Base-by-base conservation (phyloP, 306 rosid genomes). In the Bauhinia variegata region DNA sequence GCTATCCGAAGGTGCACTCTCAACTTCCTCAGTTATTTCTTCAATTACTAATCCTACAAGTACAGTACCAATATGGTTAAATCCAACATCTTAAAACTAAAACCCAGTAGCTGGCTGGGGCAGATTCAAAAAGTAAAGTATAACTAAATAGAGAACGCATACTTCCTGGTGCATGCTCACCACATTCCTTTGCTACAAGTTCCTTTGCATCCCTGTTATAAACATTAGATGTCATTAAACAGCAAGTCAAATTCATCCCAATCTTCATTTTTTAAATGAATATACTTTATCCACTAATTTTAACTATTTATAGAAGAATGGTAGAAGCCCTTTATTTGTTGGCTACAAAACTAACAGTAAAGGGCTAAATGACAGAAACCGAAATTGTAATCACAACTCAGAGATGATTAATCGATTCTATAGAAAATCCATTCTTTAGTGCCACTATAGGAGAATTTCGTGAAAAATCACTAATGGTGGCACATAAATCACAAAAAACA, bases 21-120 rank as follows among this genome's bases (percentile, higher is more conserved):
- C 87, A 9, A 38, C 84, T 73, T 85, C 96, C 76, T 89, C 97
- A 70, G 85, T 87, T 76, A 93, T 86, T 78, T 93, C 97, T 78
- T 93, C 98, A 65, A 89, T 89, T 55, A 84, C 82, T 73, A 89
- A 43, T 72, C 86, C 98, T 89, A 65, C 54, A 74, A 33, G 18
- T 62, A 54, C 37, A 67, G 38, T 52, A 55, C 32, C 28, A 67
- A 67, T 1, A 71, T 55, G 4, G 51, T 42, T 49, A 62, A 51
- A 38, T 39, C 6, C 39, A 53, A 36, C 23, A 76, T 15, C 49
- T 47, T 57, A 54, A 16, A 69, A 69, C 78, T 44, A 60, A 47
- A 63, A 50, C n/a, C 17, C 28, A 57, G 17, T 58, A 15, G 42
- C 41, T 23, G 28, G 28, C 1, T 14, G 10, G 5, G 58, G 23